Conservation (phyloP, 2,329 filamentous ascomycete genomes). For the Aspergillus latus region DNA sequence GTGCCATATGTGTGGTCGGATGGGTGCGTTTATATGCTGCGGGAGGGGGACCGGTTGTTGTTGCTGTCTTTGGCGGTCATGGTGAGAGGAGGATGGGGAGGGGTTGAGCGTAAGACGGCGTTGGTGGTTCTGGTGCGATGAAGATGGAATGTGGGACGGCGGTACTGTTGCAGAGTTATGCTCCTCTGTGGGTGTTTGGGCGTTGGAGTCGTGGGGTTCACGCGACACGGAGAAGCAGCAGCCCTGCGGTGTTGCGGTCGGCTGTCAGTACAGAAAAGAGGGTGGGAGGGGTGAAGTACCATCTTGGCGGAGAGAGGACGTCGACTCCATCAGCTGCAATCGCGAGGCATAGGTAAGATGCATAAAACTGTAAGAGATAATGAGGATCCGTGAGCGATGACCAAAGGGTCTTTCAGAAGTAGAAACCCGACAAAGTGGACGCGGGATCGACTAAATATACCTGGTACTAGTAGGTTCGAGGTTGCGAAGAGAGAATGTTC, state of each 20-base stretch:
- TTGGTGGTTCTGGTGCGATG: background rate
- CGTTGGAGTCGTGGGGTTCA: conserved; percentile 26
- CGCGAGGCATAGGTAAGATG: conserved; percentile 5
- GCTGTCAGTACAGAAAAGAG: background rate
- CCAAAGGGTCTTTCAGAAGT: no score
- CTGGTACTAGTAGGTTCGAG: background rate
- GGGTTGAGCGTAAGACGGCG: background rate
- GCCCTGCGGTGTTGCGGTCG: conserved; percentile 29
- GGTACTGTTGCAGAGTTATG: conserved; percentile 6
- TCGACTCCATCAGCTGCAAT: conserved; percentile 28
- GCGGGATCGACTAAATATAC: background rate
- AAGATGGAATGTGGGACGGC: background rate
- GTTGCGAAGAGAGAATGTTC: background rate
- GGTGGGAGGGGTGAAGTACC: conserved; percentile 29
- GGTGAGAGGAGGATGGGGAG: conserved; percentile 14
- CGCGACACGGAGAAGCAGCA: conserved; percentile 43
- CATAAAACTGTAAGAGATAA: conserved; percentile 2
- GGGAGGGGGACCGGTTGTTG: conserved; percentile 27
- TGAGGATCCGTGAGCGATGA: background rate
- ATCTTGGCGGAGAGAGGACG: conserved; percentile 32
- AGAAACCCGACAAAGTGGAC: conserved; percentile 6
- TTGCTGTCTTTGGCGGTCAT: background rate
- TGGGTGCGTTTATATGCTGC: conserved; percentile 69
- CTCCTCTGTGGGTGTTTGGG: conserved; percentile 25
- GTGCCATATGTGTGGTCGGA: conserved; percentile 66